Conservation (phyloP, 495 filamentous ascomycete species). For the Aspergillus haitiensis region DNA sequence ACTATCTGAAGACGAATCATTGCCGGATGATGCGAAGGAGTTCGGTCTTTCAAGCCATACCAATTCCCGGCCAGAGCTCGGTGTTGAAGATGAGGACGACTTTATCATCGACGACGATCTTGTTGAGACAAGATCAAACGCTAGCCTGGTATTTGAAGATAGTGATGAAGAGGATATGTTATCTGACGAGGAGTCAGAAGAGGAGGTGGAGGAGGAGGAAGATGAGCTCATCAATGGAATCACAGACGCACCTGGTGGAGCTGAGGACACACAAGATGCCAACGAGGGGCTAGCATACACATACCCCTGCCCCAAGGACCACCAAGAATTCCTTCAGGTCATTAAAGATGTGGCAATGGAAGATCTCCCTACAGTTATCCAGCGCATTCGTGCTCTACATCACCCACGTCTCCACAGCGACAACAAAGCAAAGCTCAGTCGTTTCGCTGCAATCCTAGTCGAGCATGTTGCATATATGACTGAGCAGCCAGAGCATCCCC, state of each 20-base stretch:
- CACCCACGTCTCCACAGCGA: conserved; percentile 80
- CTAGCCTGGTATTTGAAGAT: conserved; percentile 51
- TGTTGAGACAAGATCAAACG: conserved; percentile 58
- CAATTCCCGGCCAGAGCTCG: conserved; percentile 37
- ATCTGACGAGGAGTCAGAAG: conserved; percentile 43
- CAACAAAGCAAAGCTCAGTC: conserved; percentile 80
- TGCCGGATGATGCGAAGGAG: conserved; percentile 53
- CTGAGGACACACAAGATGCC: conserved; percentile 34
- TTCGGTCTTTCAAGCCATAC: conserved; percentile 49
- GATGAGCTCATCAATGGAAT: conserved; percentile 49
- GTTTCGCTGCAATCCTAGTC: conserved; percentile 73
- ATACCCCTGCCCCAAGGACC: conserved; percentile 77
- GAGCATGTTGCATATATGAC: conserved; percentile 73
- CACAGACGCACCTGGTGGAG: conserved; percentile 27
- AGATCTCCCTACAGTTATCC: conserved; percentile 76
- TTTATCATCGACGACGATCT: conserved; percentile 88
- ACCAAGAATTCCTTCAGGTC: conserved; percentile 68
- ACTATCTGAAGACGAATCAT: conserved; percentile 36
- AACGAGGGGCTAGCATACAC: conserved; percentile 69
- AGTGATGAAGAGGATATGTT: conserved; percentile 48
- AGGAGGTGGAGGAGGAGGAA: conserved; percentile 49
- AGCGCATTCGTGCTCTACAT: conserved; percentile 82
- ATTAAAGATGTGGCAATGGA: conserved; percentile 56
- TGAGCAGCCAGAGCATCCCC: conserved; percentile 47
- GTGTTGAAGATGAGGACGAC: conserved; percentile 87